phyloP scores from a whole-genome alignment of 306 rosid genomes.

The Cicer pinnatifidum region DNA sequence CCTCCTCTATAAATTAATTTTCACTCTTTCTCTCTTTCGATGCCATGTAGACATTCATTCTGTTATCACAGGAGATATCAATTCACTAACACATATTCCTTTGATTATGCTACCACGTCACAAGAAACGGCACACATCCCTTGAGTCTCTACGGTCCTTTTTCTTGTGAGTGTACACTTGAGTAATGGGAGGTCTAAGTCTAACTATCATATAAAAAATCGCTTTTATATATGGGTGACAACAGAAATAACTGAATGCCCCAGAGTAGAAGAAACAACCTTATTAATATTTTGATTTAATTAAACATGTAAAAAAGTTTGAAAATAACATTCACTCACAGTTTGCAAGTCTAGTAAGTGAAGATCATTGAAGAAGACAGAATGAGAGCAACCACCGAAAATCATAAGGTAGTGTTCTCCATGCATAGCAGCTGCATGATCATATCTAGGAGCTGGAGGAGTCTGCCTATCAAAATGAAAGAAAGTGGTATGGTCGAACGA shows the following conservation, averaged over 20 bases:
- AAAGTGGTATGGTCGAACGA: constrained; percentile 47
- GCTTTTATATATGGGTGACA: constrained; percentile 10
- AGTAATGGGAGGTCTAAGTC: constrained; percentile 10
- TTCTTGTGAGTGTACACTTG: constrained; percentile 35
- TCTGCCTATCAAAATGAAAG: constrained; percentile 78
- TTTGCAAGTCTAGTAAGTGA: constrained; percentile 82
- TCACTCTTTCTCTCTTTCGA: not conserved
- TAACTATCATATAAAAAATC: constrained; percentile 35
- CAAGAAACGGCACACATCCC: constrained; percentile 6
- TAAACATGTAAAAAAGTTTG: constrained; percentile 1
- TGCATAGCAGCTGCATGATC: constrained; percentile 88
- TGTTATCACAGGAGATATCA: not conserved
- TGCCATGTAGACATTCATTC: constrained; percentile 14
- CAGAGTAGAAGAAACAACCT: constrained; percentile 37
- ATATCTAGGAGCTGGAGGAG: constrained; percentile 88
- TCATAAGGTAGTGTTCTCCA: constrained; percentile 73
- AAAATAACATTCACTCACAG: constrained; percentile 59
- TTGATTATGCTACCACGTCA: constrained; percentile 11
- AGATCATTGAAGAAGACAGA: constrained; percentile 86
- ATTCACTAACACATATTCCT: constrained; percentile 15
- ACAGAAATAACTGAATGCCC: constrained; percentile 33
- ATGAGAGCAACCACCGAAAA: constrained; percentile 98
- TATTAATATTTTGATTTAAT: constrained; percentile 10
- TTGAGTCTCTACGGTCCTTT: constrained; percentile 11
- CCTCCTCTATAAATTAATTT: not conserved